Conservation (phyloP, 257 asterid species). For the Rhazya stricta region DNA sequence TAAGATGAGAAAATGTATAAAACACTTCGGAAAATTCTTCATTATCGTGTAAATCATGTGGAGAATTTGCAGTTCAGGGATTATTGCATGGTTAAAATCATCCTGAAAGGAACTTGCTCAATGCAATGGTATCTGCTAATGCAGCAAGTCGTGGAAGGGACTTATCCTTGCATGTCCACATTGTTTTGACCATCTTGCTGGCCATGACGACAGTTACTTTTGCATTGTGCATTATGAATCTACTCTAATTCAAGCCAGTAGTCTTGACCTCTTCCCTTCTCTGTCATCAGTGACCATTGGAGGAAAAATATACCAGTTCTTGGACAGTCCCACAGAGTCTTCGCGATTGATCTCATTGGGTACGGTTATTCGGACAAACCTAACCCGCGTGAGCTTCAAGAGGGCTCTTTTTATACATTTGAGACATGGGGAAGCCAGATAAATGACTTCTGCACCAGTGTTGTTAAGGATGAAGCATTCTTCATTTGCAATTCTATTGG, state of each 20-base stretch:
- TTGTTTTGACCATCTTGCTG: neutral
- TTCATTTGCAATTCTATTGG: conserved; percentile 93
- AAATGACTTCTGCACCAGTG: conserved; percentile 75
- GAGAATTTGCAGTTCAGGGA: neutral
- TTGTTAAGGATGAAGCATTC: conserved; percentile 64
- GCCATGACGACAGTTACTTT: neutral
- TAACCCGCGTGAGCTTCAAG: conserved; percentile 54
- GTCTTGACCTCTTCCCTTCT: neutral
- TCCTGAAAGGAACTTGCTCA: too few species aligned
- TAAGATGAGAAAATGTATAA: neutral
- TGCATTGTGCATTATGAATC: neutral
- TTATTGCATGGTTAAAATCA: too few species aligned
- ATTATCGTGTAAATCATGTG: neutral
- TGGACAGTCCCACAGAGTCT: conserved; percentile 74
- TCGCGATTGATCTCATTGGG: conserved; percentile 91
- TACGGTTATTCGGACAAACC: conserved; percentile 98
- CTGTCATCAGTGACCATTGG: conserved; percentile 79
- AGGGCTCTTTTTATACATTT: conserved; percentile 60
- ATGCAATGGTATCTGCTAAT: neutral
- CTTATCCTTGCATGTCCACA: neutral
- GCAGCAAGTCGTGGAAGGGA: neutral
- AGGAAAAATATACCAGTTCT: conserved; percentile 85
- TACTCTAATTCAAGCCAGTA: neutral
- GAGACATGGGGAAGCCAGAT: conserved; percentile 95
- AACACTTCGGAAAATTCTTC: neutral